Evolutionary conservation across 2,329 filamentous ascomycete species (phyloP).

Genomic region (Bipolaris victoriae): DNA sequence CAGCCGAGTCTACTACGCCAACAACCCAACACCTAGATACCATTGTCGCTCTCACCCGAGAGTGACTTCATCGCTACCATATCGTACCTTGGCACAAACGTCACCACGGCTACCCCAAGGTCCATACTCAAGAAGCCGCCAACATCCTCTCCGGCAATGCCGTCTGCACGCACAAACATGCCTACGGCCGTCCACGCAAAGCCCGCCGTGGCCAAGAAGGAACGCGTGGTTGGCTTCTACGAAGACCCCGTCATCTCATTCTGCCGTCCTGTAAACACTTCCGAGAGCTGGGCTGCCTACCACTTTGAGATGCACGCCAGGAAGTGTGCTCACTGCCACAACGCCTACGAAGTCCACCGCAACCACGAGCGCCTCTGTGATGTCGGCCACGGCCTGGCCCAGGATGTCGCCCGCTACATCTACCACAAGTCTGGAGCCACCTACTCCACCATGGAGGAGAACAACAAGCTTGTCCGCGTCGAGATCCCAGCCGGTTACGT

Average conservation of each 20-base stretch:
- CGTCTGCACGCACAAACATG: constrained; percentile 42
- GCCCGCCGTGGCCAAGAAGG: constrained; percentile 40
- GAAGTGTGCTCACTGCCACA: constrained; percentile 53
- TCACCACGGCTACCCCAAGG: constrained; percentile 40
- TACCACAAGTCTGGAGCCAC: constrained; percentile 48
- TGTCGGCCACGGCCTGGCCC: constrained; percentile 52
- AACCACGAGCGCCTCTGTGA: constrained; percentile 52
- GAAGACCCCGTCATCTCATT: constrained; percentile 47
- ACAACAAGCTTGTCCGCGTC: constrained; percentile 53
- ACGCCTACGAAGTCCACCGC: constrained; percentile 53
- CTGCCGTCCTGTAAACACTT: constrained; percentile 50
- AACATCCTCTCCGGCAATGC: constrained; percentile 37
- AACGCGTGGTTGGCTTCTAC: constrained; percentile 45
- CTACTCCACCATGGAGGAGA: constrained; percentile 45
- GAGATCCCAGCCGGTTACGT: constrained; percentile 53
- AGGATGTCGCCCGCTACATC: constrained; percentile 54
- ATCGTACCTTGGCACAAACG: constrained; percentile 31
- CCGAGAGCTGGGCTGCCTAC: constrained; percentile 56
- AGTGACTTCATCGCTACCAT: constrained; percentile 39
- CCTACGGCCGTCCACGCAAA: constrained; percentile 43
- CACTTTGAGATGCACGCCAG: constrained; percentile 57
- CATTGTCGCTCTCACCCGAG: constrained; percentile 27
- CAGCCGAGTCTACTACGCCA: constrained; percentile 16
- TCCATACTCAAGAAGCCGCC: constrained; percentile 43
- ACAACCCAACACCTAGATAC: constrained; percentile 23